Conservation (phyloP, 495 filamentous ascomycete genomes). For the Tuber indicum region DNA sequence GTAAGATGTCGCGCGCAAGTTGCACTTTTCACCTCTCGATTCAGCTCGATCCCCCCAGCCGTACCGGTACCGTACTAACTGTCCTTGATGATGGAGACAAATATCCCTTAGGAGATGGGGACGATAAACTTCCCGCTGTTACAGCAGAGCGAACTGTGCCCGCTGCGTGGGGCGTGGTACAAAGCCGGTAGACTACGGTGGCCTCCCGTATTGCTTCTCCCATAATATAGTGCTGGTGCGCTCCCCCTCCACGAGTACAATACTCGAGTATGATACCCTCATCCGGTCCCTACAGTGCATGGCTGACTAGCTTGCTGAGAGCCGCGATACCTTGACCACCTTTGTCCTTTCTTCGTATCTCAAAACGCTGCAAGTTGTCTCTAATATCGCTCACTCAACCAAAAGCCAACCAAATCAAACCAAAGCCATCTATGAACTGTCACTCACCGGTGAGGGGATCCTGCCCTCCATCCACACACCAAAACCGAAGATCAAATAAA, state of each 20-base stretch:
- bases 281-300: neutral
- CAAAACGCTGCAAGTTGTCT: neutral
- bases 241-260: neutral
- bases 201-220: neutral
- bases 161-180: neutral
- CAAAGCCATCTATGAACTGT: neutral
- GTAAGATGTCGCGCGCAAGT: neutral
- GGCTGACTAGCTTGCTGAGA: neutral
- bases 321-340: neutral
- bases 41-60: neutral
- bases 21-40: neutral
- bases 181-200: neutral
- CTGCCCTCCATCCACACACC: neutral
- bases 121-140: neutral
- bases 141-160: neutral
- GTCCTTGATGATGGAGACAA: neutral
- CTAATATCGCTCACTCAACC: neutral
- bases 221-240: neutral
- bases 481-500: neutral
- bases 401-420: neutral
- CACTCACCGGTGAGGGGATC: neutral
- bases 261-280: neutral
- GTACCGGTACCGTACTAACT: neutral
- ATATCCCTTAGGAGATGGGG: neutral
- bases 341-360: neutral